Evolutionary conservation across 148 eudicot species (phyloP).

Genomic region (Camellia japonica): DNA sequence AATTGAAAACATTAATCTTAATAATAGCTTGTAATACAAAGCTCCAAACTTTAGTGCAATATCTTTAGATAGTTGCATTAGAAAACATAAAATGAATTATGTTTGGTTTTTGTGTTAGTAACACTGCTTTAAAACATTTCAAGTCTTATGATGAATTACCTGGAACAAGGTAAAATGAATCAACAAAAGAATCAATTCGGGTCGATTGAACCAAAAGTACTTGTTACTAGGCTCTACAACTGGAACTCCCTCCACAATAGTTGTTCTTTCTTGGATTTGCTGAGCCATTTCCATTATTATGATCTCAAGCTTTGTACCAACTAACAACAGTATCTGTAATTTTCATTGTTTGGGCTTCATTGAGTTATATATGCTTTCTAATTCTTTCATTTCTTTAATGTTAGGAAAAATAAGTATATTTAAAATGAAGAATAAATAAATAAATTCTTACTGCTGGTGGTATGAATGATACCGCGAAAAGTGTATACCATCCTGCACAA

Average conservation of each 20-base stretch:
- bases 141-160: background rate
- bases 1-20: background rate
- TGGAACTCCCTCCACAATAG: conserved; percentile 12
- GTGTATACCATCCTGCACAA: conserved; percentile 17
- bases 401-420: background rate
- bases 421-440: no score
- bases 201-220: conserved; percentile 13
- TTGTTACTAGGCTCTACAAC: conserved; percentile 16
- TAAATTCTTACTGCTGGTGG: conserved; percentile 4
- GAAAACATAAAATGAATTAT: no score
- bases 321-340: conserved; percentile 10
- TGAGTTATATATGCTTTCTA: background rate
- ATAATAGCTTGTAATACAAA: background rate
- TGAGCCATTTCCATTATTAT: conserved; percentile 21
- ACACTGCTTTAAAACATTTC: background rate
- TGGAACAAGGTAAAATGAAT: conserved; percentile 18
- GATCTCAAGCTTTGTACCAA: conserved; percentile 18
- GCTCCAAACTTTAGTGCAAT: background rate
- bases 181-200: conserved; percentile 10
- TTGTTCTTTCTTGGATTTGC: conserved; percentile 8
- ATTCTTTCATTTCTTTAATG: background rate
- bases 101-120: no score
- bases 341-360: background rate
- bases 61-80: background rate
- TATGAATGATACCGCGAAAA: conserved; percentile 13